Conservation (phyloP, 257 asterid genomes). For the Primulina tabacum region DNA sequence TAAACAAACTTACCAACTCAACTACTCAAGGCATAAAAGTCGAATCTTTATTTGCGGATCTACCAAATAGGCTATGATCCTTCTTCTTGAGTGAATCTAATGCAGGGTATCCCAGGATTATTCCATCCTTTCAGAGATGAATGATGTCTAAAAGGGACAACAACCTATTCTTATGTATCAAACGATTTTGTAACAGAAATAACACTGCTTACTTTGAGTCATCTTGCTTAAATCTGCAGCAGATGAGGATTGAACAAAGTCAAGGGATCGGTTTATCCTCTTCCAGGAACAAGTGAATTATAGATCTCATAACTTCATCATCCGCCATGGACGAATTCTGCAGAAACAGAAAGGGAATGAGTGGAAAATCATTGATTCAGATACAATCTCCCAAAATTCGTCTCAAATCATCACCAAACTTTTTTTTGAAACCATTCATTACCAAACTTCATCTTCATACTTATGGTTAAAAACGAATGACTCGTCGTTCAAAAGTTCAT, state of each 20-base stretch:
- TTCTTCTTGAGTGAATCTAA: no score
- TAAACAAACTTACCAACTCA: no score
- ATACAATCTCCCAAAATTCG: background rate
- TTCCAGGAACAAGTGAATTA: slow-evolving; percentile 76
- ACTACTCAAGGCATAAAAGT: no score
- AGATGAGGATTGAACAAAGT: slow-evolving; percentile 14
- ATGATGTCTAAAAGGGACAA: no score
- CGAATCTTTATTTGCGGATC: no score
- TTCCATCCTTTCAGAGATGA: no score
- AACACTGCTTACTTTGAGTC: background rate
- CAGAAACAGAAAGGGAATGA: slow-evolving; percentile 21
- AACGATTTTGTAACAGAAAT: no score
- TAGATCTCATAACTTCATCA: slow-evolving; percentile 74
- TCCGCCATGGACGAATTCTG: slow-evolving; percentile 46
- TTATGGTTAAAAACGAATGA: no score
- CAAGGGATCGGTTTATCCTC: slow-evolving; percentile 66
- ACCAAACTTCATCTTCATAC: background rate
- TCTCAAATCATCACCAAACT: background rate
- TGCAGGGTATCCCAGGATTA: no score
- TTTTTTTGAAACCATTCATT: background rate
- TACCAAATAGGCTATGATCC: no score
- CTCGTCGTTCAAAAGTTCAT: no score
- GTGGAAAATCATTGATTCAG: background rate
- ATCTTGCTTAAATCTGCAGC: background rate
- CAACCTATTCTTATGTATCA: no score